Conservation (phyloP, 768 basidiomycete genomes). For the Sarcomyxa edulis region DNA sequence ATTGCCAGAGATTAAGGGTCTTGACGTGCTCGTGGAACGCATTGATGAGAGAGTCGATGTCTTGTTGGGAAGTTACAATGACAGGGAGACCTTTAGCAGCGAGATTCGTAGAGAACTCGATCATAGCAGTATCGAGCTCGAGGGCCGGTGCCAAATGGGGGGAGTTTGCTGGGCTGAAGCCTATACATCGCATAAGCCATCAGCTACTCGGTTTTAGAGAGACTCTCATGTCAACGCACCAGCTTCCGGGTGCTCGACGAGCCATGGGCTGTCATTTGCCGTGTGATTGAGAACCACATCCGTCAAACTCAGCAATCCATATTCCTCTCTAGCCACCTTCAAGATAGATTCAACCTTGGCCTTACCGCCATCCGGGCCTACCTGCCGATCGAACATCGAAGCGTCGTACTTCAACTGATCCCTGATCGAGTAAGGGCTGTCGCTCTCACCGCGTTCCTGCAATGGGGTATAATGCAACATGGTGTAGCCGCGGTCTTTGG, state of each 20-base stretch:
- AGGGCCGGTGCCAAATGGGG: constrained; percentile 91
- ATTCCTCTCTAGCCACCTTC: constrained; percentile 72
- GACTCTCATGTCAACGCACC: constrained; percentile 54
- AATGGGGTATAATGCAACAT: constrained; percentile 98
- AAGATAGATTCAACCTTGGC: constrained; percentile 60
- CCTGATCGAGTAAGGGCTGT: constrained; percentile 91
- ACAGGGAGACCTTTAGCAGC: constrained; percentile 67
- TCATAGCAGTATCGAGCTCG: constrained; percentile 83
- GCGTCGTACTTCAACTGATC: constrained; percentile 83
- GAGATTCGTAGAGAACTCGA: constrained; percentile 73
- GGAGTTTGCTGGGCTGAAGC: constrained; percentile 85
- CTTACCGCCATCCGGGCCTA: constrained; percentile 43
- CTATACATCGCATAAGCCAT: constrained; percentile 30
- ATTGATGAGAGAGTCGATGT: constrained; percentile 61
- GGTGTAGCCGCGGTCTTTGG: constrained; percentile 88
- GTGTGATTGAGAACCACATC: constrained; percentile 99
- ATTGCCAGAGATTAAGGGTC: constrained; percentile 82
- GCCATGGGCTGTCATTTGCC: constrained; percentile 89
- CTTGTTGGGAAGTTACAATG: constrained; percentile 52
- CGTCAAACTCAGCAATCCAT: constrained; percentile 83
- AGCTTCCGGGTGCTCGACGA: constrained; percentile 91
- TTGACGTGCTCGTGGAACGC: constrained; percentile 61
- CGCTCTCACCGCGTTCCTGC: constrained; percentile 84
- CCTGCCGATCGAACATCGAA: constrained; percentile 50
- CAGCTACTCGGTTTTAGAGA: constrained; percentile 1